phyloP scores from a whole-genome alignment of 306 rosid genomes.

The Acacia crassicarpa region DNA sequence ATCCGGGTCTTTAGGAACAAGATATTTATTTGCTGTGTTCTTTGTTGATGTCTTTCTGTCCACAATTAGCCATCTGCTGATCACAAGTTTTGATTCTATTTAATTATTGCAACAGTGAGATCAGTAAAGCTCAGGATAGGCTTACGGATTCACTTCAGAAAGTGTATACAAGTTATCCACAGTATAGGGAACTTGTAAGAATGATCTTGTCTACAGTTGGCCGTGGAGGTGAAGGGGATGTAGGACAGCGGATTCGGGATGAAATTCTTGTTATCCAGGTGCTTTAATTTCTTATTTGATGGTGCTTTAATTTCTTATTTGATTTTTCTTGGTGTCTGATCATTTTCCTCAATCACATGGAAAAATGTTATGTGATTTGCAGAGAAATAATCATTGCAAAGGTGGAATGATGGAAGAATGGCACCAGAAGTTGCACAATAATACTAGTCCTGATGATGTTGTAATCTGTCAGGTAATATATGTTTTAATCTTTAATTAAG shows the following conservation, averaged over 20 bases:
- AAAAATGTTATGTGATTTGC: constrained; percentile 35
- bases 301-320: constrained; percentile 46
- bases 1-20: constrained; percentile 1
- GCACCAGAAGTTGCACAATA: constrained; percentile 99
- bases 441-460: constrained; percentile 99
- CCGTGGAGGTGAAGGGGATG: constrained; percentile 98
- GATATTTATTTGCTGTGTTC: constrained; percentile 30
- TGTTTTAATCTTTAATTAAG: constrained; percentile 26
- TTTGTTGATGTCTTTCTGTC: background rate
- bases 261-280: constrained; percentile 97
- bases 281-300: constrained; percentile 20
- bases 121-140: constrained; percentile 94
- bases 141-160: constrained; percentile 85
- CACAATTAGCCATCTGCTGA: constrained; percentile 30
- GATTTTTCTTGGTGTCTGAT: constrained; percentile 7
- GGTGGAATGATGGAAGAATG: constrained; percentile 99
- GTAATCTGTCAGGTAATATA: constrained; percentile 88
- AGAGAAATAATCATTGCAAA: constrained; percentile 86
- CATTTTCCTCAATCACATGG: constrained; percentile 23
- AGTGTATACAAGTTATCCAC: constrained; percentile 68
- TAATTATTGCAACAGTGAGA: constrained; percentile 67
- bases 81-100: constrained; percentile 20
- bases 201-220: constrained; percentile 97
- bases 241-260: constrained; percentile 98
- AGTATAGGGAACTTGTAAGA: constrained; percentile 72